A percentile compares a stretch with the other conserved stretches of the same genome.
Evolutionary conservation across 176 grass and related monocot genomes (phyloP).

Genomic region (Zea mays): DNA sequence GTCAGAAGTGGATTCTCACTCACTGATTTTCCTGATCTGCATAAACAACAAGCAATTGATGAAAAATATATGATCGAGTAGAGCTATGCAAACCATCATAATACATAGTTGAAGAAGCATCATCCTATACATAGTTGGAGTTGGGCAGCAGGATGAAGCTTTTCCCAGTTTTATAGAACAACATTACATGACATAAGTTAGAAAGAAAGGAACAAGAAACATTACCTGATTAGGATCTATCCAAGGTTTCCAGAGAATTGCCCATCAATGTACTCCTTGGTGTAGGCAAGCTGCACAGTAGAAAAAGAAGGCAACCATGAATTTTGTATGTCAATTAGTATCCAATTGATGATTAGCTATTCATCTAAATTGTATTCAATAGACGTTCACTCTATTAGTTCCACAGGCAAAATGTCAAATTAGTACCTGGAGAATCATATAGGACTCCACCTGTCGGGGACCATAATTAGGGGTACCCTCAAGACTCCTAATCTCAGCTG

Average conservation of each 20-base stretch:
- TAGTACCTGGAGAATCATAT: slow-evolving; percentile 46
- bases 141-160: too few relatives aligned
- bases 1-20: too few relatives aligned
- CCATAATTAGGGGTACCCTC: too few relatives aligned
- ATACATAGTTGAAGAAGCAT: too few relatives aligned
- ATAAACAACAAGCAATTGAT: too few relatives aligned
- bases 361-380: background rate
- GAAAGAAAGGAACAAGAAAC: background rate
- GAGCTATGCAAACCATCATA: too few relatives aligned
- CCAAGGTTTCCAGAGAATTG: slow-evolving; percentile 80
- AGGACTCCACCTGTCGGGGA: too few relatives aligned
- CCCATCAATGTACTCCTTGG: slow-evolving; percentile 81
- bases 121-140: too few relatives aligned
- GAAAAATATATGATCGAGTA: too few relatives aligned
- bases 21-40: background rate
- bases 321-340: background rate
- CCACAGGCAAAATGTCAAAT: background rate
- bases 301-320: background rate
- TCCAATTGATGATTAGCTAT: background rate
- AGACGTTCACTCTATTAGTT: background rate
- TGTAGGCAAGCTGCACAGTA: slow-evolving; percentile 62
- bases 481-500: too few relatives aligned
- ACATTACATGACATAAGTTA: background rate
- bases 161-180: too few relatives aligned
- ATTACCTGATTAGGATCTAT: slow-evolving; percentile 80